Conservation (phyloP, 805 yeast species). For the Ogataea saltuana region DNA sequence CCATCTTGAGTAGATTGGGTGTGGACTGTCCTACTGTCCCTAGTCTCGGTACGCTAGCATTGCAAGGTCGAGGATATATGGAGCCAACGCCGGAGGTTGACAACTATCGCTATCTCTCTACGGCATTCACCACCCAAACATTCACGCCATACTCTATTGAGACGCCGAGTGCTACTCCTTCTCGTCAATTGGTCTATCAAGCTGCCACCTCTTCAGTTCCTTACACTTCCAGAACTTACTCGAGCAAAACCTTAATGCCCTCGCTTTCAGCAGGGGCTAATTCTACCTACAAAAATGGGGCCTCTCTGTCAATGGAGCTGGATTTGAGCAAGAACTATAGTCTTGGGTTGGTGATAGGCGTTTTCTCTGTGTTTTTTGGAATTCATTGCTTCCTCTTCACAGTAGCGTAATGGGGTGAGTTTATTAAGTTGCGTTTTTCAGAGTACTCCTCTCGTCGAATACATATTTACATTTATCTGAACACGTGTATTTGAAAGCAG, state of each 20-base stretch:
- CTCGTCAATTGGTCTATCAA: neutral
- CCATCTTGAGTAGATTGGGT: slow-evolving; percentile 21
- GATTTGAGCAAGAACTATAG: slow-evolving; percentile 7
- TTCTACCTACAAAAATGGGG: slow-evolving; percentile 15
- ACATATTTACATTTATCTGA: neutral
- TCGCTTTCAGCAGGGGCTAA: slow-evolving; percentile 8
- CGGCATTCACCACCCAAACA: neutral
- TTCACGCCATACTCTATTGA: neutral
- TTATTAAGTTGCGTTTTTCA: too few relatives aligned
- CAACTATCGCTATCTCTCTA: slow-evolving; percentile 1
- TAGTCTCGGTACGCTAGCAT: slow-evolving; percentile 1
- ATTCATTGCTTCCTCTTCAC: slow-evolving; percentile 19
- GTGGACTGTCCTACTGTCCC: slow-evolving; percentile 19
- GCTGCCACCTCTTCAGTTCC: neutral
- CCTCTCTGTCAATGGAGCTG: neutral
- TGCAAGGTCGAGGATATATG: slow-evolving; percentile 12
- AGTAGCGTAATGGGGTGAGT: neutral
- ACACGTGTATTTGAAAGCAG: too few relatives aligned
- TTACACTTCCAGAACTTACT: neutral
- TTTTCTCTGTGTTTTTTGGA: slow-evolving; percentile 16
- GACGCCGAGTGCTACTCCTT: slow-evolving; percentile 2
- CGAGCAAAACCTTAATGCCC: neutral
- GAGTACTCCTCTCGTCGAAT: too few relatives aligned
- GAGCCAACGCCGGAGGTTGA: slow-evolving; percentile 8
- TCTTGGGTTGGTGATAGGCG: slow-evolving; percentile 12